Evolutionary conservation across 164 flowering plant genomes (phyloP).

Genomic region (Annona squamosa): DNA sequence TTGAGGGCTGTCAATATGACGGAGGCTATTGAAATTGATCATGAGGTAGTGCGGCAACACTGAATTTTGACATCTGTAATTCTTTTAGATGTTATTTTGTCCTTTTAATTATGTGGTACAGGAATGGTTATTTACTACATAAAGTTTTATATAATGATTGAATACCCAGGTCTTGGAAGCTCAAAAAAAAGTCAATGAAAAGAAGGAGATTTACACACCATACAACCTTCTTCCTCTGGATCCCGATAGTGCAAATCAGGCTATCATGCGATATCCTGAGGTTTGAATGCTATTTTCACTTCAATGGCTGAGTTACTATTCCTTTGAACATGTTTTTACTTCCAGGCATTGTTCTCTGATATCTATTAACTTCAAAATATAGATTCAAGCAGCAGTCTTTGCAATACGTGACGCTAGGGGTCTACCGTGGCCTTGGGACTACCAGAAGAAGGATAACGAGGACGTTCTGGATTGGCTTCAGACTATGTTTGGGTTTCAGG

Average conservation of each 20-base stretch:
- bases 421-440: slow-evolving; percentile 84
- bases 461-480: slow-evolving; percentile 98
- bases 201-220: slow-evolving; percentile 74
- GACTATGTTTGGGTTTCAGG: slow-evolving; percentile 99
- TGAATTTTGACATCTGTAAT: neutral
- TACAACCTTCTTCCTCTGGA: slow-evolving; percentile 98
- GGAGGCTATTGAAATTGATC: slow-evolving; percentile 75
- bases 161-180: slow-evolving; percentile 64
- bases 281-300: slow-evolving; percentile 23
- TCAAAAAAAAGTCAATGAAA: slow-evolving; percentile 81
- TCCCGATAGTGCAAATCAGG: slow-evolving; percentile 93
- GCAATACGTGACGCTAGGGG: slow-evolving; percentile 97
- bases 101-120: neutral
- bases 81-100: neutral
- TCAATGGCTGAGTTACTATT: neutral
- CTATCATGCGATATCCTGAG: slow-evolving; percentile 95
- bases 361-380: slow-evolving; percentile 8
- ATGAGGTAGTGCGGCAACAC: slow-evolving; percentile 55
- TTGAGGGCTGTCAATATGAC: slow-evolving; percentile 88
- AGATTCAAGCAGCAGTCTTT: slow-evolving; percentile 92
- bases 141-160: neutral
- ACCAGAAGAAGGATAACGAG: slow-evolving; percentile 74
- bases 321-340: neutral
- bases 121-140: neutral
- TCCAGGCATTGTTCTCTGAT: neutral